Percentiles rank a stretch among this genome's conserved stretches.
These are phyloP conservation scores for Ceratocystis huliohia DNA, from an alignment of 2,329 filamentous ascomycete genomes.

Conservation along the genomic window DNA sequence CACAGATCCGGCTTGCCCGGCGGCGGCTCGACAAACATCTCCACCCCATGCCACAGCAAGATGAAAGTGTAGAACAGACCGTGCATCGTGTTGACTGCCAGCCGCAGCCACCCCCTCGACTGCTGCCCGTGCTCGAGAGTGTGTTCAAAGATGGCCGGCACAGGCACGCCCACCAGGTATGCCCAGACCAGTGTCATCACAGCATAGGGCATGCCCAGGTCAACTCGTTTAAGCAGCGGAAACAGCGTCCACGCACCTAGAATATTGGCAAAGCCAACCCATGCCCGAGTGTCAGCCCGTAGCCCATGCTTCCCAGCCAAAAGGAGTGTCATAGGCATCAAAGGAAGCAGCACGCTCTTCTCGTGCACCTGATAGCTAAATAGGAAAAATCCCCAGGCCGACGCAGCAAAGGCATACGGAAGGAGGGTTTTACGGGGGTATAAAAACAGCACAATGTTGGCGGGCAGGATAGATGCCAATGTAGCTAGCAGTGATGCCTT, in stretches of 20 bases:
- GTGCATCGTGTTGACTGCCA: constrained; percentile 54
- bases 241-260: constrained; percentile 89
- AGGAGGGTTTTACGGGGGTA: constrained; percentile 65
- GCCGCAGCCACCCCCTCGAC: constrained; percentile 23
- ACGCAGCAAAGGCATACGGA: constrained; percentile 67
- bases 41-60: constrained; percentile 66
- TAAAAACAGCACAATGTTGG: constrained; percentile 67
- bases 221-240: constrained; percentile 74
- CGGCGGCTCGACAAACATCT: constrained; percentile 57
- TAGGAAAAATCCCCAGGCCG: constrained; percentile 93
- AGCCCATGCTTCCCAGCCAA: constrained; percentile 68
- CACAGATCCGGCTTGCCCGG: constrained; percentile 77
- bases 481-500: constrained; percentile 63
- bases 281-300: constrained; percentile 62
- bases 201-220: constrained; percentile 69
- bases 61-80: constrained; percentile 63
- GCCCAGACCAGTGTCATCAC: constrained; percentile 81
- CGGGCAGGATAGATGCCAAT: constrained; percentile 59
- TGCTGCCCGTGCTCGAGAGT: constrained; percentile 21
- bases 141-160: constrained; percentile 49
- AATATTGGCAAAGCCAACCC: constrained; percentile 93
- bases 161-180: constrained; percentile 73
- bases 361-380: constrained; percentile 98
- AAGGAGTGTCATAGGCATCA: constrained; percentile 85
- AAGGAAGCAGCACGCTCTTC: constrained; percentile 84